Conservation (phyloP, 1,139 yeast species). For the Lodderomyces oxycetoniae region DNA sequence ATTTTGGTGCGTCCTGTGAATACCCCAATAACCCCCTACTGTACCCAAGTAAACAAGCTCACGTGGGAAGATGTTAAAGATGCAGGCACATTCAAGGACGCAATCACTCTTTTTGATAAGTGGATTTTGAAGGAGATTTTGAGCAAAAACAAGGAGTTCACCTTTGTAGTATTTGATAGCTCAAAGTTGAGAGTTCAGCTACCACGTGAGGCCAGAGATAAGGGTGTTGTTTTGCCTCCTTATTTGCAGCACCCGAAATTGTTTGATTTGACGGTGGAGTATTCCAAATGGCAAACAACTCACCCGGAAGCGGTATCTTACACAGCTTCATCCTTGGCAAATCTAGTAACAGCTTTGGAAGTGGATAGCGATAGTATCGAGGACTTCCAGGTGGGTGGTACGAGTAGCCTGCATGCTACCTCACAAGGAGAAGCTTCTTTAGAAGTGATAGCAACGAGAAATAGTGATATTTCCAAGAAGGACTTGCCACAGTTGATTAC, state of each 20-base stretch:
- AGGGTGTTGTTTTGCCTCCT: slow-evolving; percentile 64
- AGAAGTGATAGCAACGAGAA: background rate
- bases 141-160: slow-evolving; percentile 47
- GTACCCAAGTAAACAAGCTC: slow-evolving; percentile 48
- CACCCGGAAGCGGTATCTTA: slow-evolving; percentile 60
- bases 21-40: slow-evolving; percentile 64
- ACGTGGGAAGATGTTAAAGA: slow-evolving; percentile 62
- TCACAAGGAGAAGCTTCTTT: background rate
- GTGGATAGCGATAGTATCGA: slow-evolving; percentile 35
- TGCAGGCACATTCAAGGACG: slow-evolving; percentile 56
- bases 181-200: slow-evolving; percentile 73
- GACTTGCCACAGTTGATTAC: slow-evolving; percentile 22
- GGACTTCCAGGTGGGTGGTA: slow-evolving; percentile 4
- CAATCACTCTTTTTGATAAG: slow-evolving; percentile 49
- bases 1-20: slow-evolving; percentile 57
- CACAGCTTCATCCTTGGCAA: slow-evolving; percentile 44
- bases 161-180: slow-evolving; percentile 62
- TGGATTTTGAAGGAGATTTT: slow-evolving; percentile 43
- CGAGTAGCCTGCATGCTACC: too few relatives aligned
- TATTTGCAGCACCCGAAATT: slow-evolving; percentile 73
- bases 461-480: background rate
- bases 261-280: slow-evolving; percentile 75
- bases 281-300: slow-evolving; percentile 56
- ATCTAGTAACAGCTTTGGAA: slow-evolving; percentile 56
- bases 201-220: slow-evolving; percentile 77